phyloP scores from a whole-genome alignment of 495 filamentous ascomycete species.

The Jackrogersella multiformis region DNA sequence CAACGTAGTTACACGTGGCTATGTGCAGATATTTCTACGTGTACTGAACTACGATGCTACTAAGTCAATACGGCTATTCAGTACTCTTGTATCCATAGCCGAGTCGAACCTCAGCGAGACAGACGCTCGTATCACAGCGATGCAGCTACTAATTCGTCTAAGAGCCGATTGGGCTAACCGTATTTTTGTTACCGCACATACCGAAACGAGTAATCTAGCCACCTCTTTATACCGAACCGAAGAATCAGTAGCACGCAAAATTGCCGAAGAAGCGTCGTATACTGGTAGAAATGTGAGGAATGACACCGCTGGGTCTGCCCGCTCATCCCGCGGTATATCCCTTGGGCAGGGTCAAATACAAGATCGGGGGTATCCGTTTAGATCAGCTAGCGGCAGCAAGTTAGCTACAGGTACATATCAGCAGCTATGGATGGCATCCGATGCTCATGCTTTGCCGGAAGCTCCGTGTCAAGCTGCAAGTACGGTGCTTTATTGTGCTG shows the following conservation, averaged over 20 bases:
- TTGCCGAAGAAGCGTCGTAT: constrained; percentile 59
- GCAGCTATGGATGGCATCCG: constrained; percentile 62
- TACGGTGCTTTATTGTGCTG: constrained; percentile 48
- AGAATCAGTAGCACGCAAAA: constrained; percentile 59
- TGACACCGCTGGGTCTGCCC: constrained; percentile 46
- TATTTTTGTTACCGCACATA: constrained; percentile 70
- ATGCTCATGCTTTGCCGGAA: constrained; percentile 61
- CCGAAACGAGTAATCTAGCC: constrained; percentile 76
- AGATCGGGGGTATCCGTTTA: constrained; percentile 46
- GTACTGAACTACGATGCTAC: constrained; percentile 62
- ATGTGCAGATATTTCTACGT: constrained; percentile 69
- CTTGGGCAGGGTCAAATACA: constrained; percentile 55
- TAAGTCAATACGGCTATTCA: constrained; percentile 64
- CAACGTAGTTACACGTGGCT: constrained; percentile 64
- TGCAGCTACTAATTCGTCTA: constrained; percentile 86
- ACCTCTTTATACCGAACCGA: constrained; percentile 74
- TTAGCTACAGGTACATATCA: constrained; percentile 51
- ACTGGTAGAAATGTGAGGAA: constrained; percentile 50
- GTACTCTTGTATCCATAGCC: constrained; percentile 67
- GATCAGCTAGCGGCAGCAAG: constrained; percentile 51
- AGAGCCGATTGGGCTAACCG: constrained; percentile 79
- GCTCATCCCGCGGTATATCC: constrained; percentile 57
- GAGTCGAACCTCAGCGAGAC: constrained; percentile 61
- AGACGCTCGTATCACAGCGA: constrained; percentile 78
- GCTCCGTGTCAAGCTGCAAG: constrained; percentile 53